A percentile compares a stretch with the other conserved stretches of the same genome.
These are phyloP conservation scores for Cutaneotrichosporon spelunceum DNA, from an alignment of 1,284 basidiomycete species.

Conservation along the genomic window DNA sequence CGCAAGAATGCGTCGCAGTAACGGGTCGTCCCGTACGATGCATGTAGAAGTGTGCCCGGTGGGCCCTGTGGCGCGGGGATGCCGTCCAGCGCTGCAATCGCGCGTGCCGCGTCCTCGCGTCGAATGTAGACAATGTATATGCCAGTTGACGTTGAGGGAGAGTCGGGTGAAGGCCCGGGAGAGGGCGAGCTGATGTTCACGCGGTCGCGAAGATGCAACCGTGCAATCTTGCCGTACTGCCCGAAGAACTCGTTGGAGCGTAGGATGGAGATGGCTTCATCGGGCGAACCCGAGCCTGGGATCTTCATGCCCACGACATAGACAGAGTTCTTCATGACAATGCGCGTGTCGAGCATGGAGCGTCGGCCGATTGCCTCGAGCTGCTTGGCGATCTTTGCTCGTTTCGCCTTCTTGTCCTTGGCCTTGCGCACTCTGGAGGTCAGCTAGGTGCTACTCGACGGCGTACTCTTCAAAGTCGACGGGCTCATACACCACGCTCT, in stretches of 20 bases:
- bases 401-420: slow-evolving; percentile 92
- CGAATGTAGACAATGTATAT: slow-evolving; percentile 95
- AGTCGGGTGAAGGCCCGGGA: slow-evolving; percentile 50
- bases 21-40: slow-evolving; percentile 94
- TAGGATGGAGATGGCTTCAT: slow-evolving; percentile 93
- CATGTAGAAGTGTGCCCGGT: slow-evolving; percentile 75
- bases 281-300: slow-evolving; percentile 68
- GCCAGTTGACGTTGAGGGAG: slow-evolving; percentile 62
- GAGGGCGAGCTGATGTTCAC: slow-evolving; percentile 57
- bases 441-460: slow-evolving; percentile 9
- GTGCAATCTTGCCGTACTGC: slow-evolving; percentile 96
- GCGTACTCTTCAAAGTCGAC: slow-evolving; percentile 93
- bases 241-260: slow-evolving; percentile 97
- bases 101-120: slow-evolving; percentile 89
- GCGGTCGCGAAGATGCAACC: slow-evolving; percentile 90
- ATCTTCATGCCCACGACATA: slow-evolving; percentile 85
- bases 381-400: slow-evolving; percentile 94
- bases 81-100: slow-evolving; percentile 90
- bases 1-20: slow-evolving; percentile 97
- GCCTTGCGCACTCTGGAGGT: slow-evolving; percentile 79
- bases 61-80: slow-evolving; percentile 72
- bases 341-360: slow-evolving; percentile 86
- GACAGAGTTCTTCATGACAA: slow-evolving; percentile 94
- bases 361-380: slow-evolving; percentile 82
- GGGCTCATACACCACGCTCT: slow-evolving; percentile 91